These are phyloP conservation scores for Zelopaecilomyces penicillatus DNA, from an alignment of 2,329 filamentous ascomycete genomes.

Conservation along the genomic window DNA sequence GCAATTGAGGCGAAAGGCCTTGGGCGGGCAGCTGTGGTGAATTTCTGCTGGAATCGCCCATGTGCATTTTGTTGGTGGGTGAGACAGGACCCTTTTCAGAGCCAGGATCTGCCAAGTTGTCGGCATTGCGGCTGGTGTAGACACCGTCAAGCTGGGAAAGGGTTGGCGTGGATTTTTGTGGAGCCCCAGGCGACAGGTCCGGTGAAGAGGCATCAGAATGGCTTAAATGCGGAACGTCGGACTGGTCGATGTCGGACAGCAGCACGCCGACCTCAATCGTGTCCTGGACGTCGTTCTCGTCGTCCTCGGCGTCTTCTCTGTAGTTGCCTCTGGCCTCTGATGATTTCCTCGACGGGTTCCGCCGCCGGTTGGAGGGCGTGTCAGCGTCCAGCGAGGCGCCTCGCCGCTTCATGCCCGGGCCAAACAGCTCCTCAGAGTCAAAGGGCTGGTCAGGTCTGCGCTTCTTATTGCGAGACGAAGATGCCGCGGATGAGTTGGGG, in stretches of 20 bases:
- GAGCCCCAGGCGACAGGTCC: conserved; percentile 13
- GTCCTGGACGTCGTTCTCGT: conserved; percentile 46
- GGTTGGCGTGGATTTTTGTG: conserved; percentile 12
- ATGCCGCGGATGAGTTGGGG: conserved; percentile 25
- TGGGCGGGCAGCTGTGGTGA: no score
- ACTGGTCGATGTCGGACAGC: conserved; percentile 24
- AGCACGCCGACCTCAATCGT: conserved; percentile 48
- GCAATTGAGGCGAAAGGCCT: no score
- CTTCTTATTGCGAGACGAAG: conserved; percentile 27
- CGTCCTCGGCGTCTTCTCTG: conserved; percentile 21
- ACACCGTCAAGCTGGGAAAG: background rate
- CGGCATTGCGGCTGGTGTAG: background rate
- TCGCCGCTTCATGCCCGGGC: conserved; percentile 25
- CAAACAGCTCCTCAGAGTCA: conserved; percentile 24
- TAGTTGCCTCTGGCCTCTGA: conserved; percentile 22
- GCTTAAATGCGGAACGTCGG: conserved; percentile 17
- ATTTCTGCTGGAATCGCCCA: no score
- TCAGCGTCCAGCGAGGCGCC: conserved; percentile 28
- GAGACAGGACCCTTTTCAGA: background rate
- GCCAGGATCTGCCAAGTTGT: background rate
- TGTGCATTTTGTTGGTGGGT: background rate
- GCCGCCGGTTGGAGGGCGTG: conserved; percentile 28
- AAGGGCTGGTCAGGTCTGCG: conserved; percentile 27
- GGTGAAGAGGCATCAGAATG: conserved; percentile 23
- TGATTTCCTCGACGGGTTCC: conserved; percentile 32